Conservation (phyloP, 352 stramenopile species). For the Aphanomyces astaci region DNA sequence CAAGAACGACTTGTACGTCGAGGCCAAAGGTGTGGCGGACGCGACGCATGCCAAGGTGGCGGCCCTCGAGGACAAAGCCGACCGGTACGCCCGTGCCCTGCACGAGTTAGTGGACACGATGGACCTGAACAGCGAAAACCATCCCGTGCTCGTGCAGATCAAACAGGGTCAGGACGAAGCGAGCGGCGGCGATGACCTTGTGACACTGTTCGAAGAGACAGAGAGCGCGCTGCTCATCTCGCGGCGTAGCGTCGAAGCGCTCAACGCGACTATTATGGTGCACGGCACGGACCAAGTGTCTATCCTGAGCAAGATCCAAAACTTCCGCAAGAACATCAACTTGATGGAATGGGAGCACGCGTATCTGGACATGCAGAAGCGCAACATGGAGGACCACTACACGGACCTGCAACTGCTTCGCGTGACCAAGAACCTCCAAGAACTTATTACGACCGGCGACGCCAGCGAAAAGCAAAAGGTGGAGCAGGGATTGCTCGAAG, state of each 20-base stretch:
- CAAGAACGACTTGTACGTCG: conserved; percentile 45
- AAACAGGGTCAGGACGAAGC: conserved; percentile 90
- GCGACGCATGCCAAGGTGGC: conserved; percentile 37
- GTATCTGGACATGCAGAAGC: conserved; percentile 66
- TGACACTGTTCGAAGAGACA: conserved; percentile 30
- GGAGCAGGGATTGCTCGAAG: conserved; percentile 56
- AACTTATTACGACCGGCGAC: conserved; percentile 82
- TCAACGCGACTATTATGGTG: conserved; percentile 82
- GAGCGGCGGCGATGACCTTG: conserved; percentile 43
- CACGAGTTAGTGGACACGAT: conserved; percentile 31
- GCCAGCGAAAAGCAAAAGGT: conserved; percentile 71
- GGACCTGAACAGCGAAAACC: conserved; percentile 37
- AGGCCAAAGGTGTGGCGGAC: conserved; percentile 49
- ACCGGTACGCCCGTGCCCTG: conserved; percentile 12
- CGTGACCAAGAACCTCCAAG: conserved; percentile 90
- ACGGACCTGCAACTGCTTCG: conserved; percentile 89
- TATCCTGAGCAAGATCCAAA: conserved; percentile 83
- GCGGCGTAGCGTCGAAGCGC: conserved; percentile 62
- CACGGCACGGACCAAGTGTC: conserved; percentile 82
- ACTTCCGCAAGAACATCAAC: conserved; percentile 92
- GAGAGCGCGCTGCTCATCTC: conserved; percentile 65
- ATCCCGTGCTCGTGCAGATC: conserved; percentile 78
- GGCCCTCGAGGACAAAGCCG: conserved; percentile 28
- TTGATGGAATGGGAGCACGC: conserved; percentile 90
- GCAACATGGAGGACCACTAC: conserved; percentile 87